A percentile compares a stretch with the other conserved stretches of the same genome.
Evolutionary conservation across 345 rosid genomes (phyloP).

Genomic region (Pistacia vera): DNA sequence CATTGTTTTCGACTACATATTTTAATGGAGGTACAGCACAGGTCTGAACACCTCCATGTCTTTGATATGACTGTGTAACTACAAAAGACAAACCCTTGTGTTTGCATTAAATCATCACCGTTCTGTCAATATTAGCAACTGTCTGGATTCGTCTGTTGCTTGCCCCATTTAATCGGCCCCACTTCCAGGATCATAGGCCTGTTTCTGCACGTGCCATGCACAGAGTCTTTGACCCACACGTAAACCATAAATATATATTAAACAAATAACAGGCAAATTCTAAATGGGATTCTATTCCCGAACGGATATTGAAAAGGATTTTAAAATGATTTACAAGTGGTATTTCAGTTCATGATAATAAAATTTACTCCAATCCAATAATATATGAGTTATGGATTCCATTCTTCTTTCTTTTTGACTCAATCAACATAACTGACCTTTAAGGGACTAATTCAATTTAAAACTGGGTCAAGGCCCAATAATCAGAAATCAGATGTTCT

Average conservation of each 20-base stretch:
- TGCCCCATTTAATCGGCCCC: neutral
- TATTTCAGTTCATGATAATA: no score
- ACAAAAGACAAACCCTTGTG: slow-evolving; percentile 12
- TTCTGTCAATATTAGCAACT: neutral
- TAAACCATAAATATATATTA: neutral
- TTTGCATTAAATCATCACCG: slow-evolving; percentile 1
- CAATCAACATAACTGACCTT: neutral
- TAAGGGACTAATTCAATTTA: neutral
- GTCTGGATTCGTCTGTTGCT: neutral
- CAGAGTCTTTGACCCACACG: neutral
- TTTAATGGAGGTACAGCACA: no score
- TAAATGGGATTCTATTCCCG: no score
- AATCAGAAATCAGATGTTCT: no score
- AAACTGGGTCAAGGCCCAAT: neutral
- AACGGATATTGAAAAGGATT: no score
- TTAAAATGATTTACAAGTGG: no score
- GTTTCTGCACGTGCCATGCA: neutral
- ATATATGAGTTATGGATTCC: no score
- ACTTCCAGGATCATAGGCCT: neutral
- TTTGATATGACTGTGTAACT: neutral
- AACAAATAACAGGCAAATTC: no score
- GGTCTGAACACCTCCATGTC: neutral
- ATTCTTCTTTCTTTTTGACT: no score
- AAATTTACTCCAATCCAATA: no score
- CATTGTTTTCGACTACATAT: no score